Conservation (phyloP, 345 rosid species). For the Heritiera fomes region DNA sequence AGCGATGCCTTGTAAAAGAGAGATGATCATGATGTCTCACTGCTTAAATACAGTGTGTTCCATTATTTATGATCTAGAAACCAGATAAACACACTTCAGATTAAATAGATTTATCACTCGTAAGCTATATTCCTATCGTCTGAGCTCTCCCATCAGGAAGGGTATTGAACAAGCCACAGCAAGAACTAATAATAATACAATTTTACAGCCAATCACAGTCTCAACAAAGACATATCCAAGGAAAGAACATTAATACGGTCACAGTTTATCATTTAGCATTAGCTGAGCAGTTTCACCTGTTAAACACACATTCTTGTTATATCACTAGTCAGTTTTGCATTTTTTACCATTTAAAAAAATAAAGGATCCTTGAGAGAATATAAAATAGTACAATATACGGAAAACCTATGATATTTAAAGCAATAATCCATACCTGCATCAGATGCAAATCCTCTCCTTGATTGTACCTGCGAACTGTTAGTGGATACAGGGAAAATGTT, state of each 20-base stretch:
- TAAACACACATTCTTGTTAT: background rate
- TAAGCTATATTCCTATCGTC: background rate
- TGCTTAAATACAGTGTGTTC: background rate
- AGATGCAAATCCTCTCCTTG: slow-evolving; percentile 71
- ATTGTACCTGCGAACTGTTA: slow-evolving; percentile 51
- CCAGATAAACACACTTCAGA: background rate
- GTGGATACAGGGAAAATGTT: slow-evolving; percentile 12
- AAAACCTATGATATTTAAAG: background rate
- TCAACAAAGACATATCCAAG: background rate
- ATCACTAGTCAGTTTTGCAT: background rate
- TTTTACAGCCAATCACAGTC: background rate
- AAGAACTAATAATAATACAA: background rate
- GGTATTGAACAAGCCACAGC: slow-evolving; percentile 4
- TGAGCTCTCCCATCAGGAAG: background rate
- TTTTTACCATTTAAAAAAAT: background rate
- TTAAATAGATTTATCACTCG: background rate
- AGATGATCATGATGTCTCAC: background rate
- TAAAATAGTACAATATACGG: background rate
- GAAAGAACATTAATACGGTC: background rate
- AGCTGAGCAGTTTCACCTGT: background rate
- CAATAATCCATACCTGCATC: slow-evolving; percentile 55
- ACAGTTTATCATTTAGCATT: background rate
- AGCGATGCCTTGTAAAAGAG: background rate
- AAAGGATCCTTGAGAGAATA: background rate
- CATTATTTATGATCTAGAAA: background rate